Evolutionary conservation across 108 stramenopile genomes (phyloP).

Genomic region (Pseudonitzschia pungens): DNA sequence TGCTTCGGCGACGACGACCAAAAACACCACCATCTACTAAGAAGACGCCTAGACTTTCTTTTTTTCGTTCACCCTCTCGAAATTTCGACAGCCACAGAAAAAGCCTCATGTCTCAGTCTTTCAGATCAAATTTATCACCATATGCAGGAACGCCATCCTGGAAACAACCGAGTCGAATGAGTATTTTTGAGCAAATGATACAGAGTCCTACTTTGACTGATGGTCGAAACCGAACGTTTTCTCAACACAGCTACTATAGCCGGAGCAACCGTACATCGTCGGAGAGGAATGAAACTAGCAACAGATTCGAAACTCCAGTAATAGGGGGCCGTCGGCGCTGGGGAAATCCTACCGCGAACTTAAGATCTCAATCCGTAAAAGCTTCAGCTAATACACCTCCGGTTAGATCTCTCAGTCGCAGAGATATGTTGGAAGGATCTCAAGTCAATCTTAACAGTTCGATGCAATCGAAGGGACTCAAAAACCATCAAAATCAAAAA

Average conservation of each 20-base stretch:
- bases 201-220: slow-evolving; percentile 5
- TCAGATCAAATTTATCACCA: slow-evolving; percentile 7
- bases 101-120: not conserved
- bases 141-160: not conserved
- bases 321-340: slow-evolving; percentile 37
- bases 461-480: slow-evolving; percentile 8
- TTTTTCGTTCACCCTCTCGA: not conserved
- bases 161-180: slow-evolving; percentile 18
- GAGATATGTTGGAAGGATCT: slow-evolving; percentile 12
- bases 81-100: not conserved
- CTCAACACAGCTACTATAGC: slow-evolving; percentile 16
- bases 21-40: slow-evolving; percentile 8
- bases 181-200: slow-evolving; percentile 37
- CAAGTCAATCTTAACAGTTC: slow-evolving; percentile 14
- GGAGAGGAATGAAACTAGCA: not conserved
- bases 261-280: not conserved
- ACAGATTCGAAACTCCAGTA: not conserved
- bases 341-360: slow-evolving; percentile 34
- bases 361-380: slow-evolving; percentile 5
- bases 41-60: slow-evolving; percentile 2
- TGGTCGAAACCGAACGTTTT: slow-evolving; percentile 7
- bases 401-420: slow-evolving; percentile 38
- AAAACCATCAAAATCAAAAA: slow-evolving; percentile 13
- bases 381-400: slow-evolving; percentile 40
- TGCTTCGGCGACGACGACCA: slow-evolving; percentile 6